A percentile compares a stretch with the other conserved stretches of the same genome.
These are phyloP conservation scores for Vanilla planifolia DNA, from an alignment of 106 monocot species.

Conservation along the genomic window DNA sequence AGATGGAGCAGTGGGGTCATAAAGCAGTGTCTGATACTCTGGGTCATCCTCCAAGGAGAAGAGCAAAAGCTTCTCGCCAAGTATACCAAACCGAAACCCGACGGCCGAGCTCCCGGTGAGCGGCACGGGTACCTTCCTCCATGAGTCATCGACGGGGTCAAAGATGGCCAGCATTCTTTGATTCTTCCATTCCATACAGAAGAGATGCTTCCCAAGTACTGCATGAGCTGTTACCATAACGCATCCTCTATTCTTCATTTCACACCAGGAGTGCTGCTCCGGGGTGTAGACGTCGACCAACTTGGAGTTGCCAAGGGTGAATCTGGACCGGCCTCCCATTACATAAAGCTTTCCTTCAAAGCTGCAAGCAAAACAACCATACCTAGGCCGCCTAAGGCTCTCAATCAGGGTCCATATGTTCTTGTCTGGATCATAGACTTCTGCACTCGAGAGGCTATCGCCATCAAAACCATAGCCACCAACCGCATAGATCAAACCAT, in stretches of 20 bases:
- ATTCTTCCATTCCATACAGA: constrained; percentile 92
- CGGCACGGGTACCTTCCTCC: constrained; percentile 47
- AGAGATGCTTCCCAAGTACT: constrained; percentile 45
- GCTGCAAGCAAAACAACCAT: constrained; percentile 73
- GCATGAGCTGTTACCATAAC: constrained; percentile 87
- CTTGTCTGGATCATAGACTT: constrained; percentile 55
- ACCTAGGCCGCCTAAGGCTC: constrained; percentile 62
- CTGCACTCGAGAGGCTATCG: constrained; percentile 57
- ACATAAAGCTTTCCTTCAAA: constrained; percentile 59
- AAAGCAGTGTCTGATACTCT: constrained; percentile 57
- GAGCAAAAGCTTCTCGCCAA: constrained; percentile 50
- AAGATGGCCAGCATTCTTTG: constrained; percentile 65
- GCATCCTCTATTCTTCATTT: constrained; percentile 65
- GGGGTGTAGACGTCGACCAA: constrained; percentile 68
- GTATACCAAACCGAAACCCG: constrained; percentile 51
- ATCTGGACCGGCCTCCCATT: constrained; percentile 76
- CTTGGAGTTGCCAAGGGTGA: constrained; percentile 56
- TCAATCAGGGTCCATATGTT: constrained; percentile 58
- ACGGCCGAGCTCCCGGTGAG: constrained; percentile 49
- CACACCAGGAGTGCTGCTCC: constrained; percentile 30
- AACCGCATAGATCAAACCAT: constrained; percentile 48
- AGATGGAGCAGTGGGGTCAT: constrained; percentile 41
- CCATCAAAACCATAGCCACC: constrained; percentile 69
- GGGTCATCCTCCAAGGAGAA: constrained; percentile 45
- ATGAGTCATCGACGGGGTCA: constrained; percentile 36